A percentile compares a stretch with the other conserved stretches of the same genome.
Conservation (phyloP, 768 basidiomycete genomes). For the Dendrothele bispora region DNA sequence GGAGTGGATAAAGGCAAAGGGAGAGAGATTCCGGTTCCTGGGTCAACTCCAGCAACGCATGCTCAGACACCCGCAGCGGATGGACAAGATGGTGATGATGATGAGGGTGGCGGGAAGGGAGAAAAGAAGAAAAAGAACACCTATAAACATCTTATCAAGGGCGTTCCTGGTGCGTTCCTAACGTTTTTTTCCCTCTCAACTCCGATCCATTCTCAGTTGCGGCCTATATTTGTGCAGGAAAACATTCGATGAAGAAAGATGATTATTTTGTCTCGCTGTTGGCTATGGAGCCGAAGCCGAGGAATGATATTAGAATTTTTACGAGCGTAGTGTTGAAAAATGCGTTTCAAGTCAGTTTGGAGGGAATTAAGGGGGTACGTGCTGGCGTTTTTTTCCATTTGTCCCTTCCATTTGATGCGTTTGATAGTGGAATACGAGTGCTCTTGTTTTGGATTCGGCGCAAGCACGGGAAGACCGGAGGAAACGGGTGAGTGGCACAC, state of each 20-base stretch:
- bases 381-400: slow-evolving; percentile 10
- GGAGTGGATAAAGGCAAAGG: slow-evolving; percentile 50
- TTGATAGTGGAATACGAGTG: slow-evolving; percentile 63
- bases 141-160: slow-evolving; percentile 77
- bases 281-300: slow-evolving; percentile 68
- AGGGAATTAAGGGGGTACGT: slow-evolving; percentile 73
- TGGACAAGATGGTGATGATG: slow-evolving; percentile 46
- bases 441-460: slow-evolving; percentile 63
- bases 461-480: slow-evolving; percentile 79
- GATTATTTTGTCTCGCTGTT: slow-evolving; percentile 70
- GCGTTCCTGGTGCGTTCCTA: slow-evolving; percentile 59
- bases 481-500: slow-evolving; percentile 57
- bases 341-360: slow-evolving; percentile 71
- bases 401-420: slow-evolving; percentile 4
- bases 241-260: slow-evolving; percentile 81
- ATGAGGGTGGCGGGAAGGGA: slow-evolving; percentile 51
- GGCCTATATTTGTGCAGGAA: slow-evolving; percentile 41
- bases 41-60: neutral
- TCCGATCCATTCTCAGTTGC: slow-evolving; percentile 6
- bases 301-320: slow-evolving; percentile 60
- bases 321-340: too few species aligned
- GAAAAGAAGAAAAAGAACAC: slow-evolving; percentile 79
- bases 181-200: neutral
- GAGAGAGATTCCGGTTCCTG: slow-evolving; percentile 36
- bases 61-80: slow-evolving; percentile 13